Conservation (phyloP, 2,329 filamentous ascomycete genomes). For the Arthrobotrys entomopaga region DNA sequence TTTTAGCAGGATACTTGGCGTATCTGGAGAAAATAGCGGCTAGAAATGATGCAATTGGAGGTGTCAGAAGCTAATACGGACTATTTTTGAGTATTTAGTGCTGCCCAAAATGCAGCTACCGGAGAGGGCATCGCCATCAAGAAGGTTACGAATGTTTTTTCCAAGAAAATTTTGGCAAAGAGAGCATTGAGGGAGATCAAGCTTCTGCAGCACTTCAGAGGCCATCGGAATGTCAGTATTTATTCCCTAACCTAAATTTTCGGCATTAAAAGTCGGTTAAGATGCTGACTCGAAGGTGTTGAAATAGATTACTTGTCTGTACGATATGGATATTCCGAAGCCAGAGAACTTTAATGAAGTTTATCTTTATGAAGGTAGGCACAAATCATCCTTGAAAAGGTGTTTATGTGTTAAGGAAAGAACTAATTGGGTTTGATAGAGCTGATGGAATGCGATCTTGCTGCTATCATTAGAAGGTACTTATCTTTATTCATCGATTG, state of each 20-base stretch:
- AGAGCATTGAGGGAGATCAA: conserved; percentile 98
- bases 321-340: conserved; percentile 98
- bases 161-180: conserved; percentile 99
- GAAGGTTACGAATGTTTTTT: conserved; percentile 99
- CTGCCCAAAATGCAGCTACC: conserved; percentile 88
- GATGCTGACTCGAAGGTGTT: not conserved
- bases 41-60: not conserved
- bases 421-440: conserved; percentile 68
- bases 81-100: conserved; percentile 68
- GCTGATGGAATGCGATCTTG: conserved; percentile 98
- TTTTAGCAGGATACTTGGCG: not conserved
- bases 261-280: conserved; percentile 20
- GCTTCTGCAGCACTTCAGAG: conserved; percentile 95
- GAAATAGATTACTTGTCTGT: conserved; percentile 95
- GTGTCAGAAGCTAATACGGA: conserved; percentile 15
- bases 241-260: too few relatives aligned
- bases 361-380: conserved; percentile 93
- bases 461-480: conserved; percentile 85
- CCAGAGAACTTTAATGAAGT: conserved; percentile 99
- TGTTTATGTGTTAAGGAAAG: not conserved
- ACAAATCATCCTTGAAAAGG: not conserved
- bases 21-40: not conserved
- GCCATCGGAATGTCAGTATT: conserved; percentile 79
- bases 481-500: not conserved
- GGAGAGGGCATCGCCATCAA: conserved; percentile 97